A percentile compares a stretch with the other conserved stretches of the same genome.
Conservation (phyloP, 1,284 basidiomycete species). For the Cryptococcus depauperatus region DNA sequence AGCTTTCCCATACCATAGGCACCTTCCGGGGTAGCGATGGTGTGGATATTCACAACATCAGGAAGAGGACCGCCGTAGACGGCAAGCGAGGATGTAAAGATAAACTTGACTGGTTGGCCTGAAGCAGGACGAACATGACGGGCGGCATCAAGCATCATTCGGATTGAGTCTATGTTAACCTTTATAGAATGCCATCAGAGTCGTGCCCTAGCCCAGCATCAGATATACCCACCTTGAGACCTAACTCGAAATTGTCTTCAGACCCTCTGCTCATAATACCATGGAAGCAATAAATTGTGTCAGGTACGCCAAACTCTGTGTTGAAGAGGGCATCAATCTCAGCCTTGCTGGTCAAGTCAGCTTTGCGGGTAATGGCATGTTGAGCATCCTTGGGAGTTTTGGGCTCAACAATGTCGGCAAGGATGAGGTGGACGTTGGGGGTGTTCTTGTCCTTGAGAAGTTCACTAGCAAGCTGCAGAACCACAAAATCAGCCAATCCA, state of each 20-base stretch:
- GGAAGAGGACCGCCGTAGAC: conserved; percentile 59
- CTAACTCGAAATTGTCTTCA: conserved; percentile 57
- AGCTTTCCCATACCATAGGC: conserved; percentile 58
- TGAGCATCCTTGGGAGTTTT: conserved; percentile 45
- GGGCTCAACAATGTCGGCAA: conserved; percentile 49
- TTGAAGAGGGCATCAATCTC: conserved; percentile 47
- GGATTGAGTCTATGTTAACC: conserved; percentile 57
- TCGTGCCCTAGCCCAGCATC: background rate
- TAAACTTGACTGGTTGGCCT: conserved; percentile 49
- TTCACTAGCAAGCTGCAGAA: conserved; percentile 26
- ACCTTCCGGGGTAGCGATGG: conserved; percentile 54
- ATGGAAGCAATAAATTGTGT: conserved; percentile 52
- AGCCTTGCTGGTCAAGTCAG: conserved; percentile 49
- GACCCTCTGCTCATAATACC: conserved; percentile 58
- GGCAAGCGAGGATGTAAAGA: conserved; percentile 58
- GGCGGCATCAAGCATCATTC: conserved; percentile 51
- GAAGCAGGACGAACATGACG: conserved; percentile 34
- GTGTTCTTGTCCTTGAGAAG: conserved; percentile 37
- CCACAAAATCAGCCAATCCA: background rate
- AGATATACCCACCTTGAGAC: conserved; percentile 44
- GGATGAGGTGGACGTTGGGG: conserved; percentile 39
- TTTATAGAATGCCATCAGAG: conserved; percentile 2
- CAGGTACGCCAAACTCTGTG: conserved; percentile 36
- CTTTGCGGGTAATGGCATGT: conserved; percentile 47
- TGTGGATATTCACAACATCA: conserved; percentile 49